Conservation (phyloP, 179 eudicot species). For the Patellifolia procumbens region DNA sequence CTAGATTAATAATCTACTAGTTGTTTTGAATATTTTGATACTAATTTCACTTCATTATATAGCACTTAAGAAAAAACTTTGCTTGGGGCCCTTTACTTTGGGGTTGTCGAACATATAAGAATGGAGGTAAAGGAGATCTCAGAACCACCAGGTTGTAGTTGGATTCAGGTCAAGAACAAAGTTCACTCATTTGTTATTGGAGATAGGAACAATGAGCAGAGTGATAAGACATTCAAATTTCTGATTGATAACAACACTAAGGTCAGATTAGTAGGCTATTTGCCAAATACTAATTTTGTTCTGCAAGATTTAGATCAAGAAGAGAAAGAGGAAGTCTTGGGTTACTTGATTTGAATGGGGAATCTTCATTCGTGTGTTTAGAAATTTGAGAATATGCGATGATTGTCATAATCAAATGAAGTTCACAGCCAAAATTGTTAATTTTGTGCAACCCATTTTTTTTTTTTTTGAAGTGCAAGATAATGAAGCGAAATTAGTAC, state of each 20-base stretch:
- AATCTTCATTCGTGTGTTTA: slow-evolving; percentile 55
- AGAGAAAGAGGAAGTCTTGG: slow-evolving; percentile 75
- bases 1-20: no score
- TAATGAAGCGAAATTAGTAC: no score
- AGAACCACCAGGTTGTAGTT: slow-evolving; percentile 80
- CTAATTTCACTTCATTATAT: no score
- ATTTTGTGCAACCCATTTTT: no score
- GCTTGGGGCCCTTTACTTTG: slow-evolving; percentile 94
- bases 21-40: no score
- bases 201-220: slow-evolving; percentile 64
- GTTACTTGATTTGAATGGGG: slow-evolving; percentile 63
- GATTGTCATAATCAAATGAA: slow-evolving; percentile 83
- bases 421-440: slow-evolving; percentile 57
- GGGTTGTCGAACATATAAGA: slow-evolving; percentile 75
- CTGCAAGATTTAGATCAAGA: slow-evolving; percentile 80
- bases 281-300: slow-evolving; percentile 72
- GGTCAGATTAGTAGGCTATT: slow-evolving; percentile 66
- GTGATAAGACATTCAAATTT: slow-evolving; percentile 54
- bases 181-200: slow-evolving; percentile 68
- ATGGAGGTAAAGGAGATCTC: slow-evolving; percentile 62
- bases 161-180: slow-evolving; percentile 69
- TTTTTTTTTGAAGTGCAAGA: no score
- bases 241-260: slow-evolving; percentile 51
- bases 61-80: no score
- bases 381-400: no score